phyloP scores from a whole-genome alignment of 129 eudicot species.

The Helichrysum umbraculigerum region DNA sequence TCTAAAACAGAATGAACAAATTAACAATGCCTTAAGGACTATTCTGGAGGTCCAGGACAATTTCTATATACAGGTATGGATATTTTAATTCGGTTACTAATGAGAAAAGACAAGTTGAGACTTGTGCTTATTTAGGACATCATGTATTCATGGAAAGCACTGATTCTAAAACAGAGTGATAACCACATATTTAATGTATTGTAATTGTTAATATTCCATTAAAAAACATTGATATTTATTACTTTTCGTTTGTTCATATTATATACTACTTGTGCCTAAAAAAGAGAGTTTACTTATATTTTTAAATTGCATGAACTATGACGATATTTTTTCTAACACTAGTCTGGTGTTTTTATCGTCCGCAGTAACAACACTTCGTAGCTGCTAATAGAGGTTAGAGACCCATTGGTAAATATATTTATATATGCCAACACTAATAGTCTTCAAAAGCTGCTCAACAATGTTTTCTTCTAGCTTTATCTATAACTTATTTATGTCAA shows the following conservation, averaged over 20 bases:
- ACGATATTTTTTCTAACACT: not conserved
- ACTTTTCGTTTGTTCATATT: not conserved
- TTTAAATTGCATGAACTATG: not conserved
- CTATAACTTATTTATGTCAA: not conserved
- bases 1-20: not conserved
- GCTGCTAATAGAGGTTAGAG: not conserved
- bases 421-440: not conserved
- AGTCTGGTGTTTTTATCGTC: not conserved
- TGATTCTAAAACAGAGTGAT: not conserved
- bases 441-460: not conserved
- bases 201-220: not conserved
- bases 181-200: not conserved
- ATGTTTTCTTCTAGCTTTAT: not conserved
- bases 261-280: not conserved
- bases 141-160: not conserved
- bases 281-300: not conserved
- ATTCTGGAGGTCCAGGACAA: not conserved
- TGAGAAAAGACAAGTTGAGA: not conserved
- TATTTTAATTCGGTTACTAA: not conserved
- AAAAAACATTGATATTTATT: not conserved
- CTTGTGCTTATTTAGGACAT: not conserved
- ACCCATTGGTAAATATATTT: not conserved
- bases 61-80: not conserved
- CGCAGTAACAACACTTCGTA: not conserved
- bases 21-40: not conserved